A percentile compares a stretch with the other conserved stretches of the same genome.
Evolutionary conservation across 306 rosid species (phyloP).

Genomic region (Purshia tridentata): DNA sequence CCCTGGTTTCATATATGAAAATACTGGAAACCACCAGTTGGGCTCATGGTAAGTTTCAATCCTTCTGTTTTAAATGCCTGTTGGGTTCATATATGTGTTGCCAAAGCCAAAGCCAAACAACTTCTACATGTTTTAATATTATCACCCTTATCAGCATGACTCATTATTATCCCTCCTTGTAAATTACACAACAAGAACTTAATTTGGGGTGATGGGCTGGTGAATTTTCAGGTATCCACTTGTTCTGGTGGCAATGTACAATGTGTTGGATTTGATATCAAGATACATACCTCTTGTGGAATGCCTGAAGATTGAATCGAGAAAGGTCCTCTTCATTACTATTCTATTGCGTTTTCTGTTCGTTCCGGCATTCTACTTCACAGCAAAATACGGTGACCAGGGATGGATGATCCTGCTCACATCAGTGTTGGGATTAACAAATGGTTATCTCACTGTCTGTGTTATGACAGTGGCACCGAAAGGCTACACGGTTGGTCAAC

Average conservation of each 20-base stretch:
- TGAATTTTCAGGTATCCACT: constrained; percentile 64
- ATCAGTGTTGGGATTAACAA: constrained; percentile 68
- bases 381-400: constrained; percentile 77
- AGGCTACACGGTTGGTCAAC: constrained; percentile 59
- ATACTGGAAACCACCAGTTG: constrained; percentile 72
- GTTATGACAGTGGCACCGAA: constrained; percentile 71
- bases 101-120: too few relatives aligned
- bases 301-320: constrained; percentile 64
- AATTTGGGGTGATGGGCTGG: neutral
- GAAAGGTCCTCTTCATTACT: constrained; percentile 52
- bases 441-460: constrained; percentile 82
- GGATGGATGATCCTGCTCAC: constrained; percentile 83
- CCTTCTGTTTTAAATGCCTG: neutral
- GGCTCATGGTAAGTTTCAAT: constrained; percentile 61
- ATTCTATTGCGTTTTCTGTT: constrained; percentile 50
- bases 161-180: neutral
- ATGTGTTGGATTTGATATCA: constrained; percentile 51
- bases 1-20: constrained; percentile 86
- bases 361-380: constrained; percentile 75
- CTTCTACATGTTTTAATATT: too few relatives aligned
- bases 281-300: constrained; percentile 66
- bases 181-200: neutral
- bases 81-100: neutral
- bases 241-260: constrained; percentile 67
- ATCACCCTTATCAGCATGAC: neutral